Evolutionary conservation across 495 filamentous ascomycete genomes (phyloP).

Genomic region (Neurospora sp.): DNA sequence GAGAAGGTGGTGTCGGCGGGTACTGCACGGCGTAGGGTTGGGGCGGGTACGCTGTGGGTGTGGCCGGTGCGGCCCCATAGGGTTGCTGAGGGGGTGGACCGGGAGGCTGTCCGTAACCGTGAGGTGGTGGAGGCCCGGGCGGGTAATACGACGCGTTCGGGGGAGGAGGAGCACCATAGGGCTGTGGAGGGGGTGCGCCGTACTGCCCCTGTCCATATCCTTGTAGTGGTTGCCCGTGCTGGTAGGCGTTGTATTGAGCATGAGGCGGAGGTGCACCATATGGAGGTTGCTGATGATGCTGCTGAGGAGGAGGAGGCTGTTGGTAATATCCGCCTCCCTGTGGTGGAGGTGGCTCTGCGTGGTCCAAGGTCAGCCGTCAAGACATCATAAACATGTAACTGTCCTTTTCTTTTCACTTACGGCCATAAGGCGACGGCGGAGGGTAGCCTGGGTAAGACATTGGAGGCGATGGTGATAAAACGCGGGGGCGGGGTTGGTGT

Average conservation of each 20-base stretch:
- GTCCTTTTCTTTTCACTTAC: constrained; percentile 9
- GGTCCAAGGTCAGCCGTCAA: constrained; percentile 1
- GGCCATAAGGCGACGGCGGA: constrained; percentile 14
- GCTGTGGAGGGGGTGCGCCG: constrained; percentile 7
- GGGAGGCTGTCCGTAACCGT: not conserved
- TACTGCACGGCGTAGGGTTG: constrained; percentile 20
- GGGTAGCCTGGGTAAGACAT: constrained; percentile 25
- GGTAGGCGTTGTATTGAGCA: constrained; percentile 9
- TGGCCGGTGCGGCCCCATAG: constrained; percentile 24
- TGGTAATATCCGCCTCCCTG: constrained; percentile 21
- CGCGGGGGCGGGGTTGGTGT: not conserved
- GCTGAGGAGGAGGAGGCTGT: too few species aligned
- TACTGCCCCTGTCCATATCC: constrained; percentile 5
- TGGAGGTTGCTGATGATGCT: constrained; percentile 4
- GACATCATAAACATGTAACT: too few species aligned
- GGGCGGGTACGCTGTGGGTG: constrained; percentile 26
- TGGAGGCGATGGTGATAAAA: not conserved
- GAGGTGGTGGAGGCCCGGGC: not conserved
- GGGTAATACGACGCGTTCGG: constrained; percentile 4
- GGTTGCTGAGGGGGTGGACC: not conserved
- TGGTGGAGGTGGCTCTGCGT: constrained; percentile 18
- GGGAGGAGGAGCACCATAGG: constrained; percentile 5
- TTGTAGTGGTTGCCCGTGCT: constrained; percentile 4
- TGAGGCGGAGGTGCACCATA: constrained; percentile 10
- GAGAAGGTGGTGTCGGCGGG: constrained; percentile 45